Percentiles rank a stretch among this genome's conserved stretches.
These are phyloP conservation scores for Penicillium verrucosum DNA, from an alignment of 2,329 filamentous ascomycete genomes.

Conservation along the genomic window DNA sequence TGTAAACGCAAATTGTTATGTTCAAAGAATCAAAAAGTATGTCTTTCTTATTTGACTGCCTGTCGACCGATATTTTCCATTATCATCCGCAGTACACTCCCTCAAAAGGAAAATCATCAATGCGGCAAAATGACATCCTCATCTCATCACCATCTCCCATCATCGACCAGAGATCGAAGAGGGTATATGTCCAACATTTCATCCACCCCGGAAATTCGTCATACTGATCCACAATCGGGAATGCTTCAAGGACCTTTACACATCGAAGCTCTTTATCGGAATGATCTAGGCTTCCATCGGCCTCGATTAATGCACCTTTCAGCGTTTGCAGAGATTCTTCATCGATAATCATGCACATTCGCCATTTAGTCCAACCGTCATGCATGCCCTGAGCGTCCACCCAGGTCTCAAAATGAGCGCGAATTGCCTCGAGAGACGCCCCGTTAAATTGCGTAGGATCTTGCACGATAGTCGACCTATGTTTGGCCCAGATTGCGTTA, in stretches of 20 bases:
- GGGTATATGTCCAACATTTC: slow-evolving; percentile 9
- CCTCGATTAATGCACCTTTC: slow-evolving; percentile 5
- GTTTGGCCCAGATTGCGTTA: no score
- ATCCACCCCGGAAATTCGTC: slow-evolving; percentile 11
- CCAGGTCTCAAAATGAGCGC: slow-evolving; percentile 1
- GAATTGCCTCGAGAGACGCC: no score
- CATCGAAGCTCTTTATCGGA: slow-evolving; percentile 1
- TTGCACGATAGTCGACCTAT: no score
- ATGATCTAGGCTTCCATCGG: background rate
- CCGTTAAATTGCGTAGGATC: no score
- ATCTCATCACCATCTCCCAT: slow-evolving; percentile 17
- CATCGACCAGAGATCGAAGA: slow-evolving; percentile 11
- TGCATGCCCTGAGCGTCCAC: slow-evolving; percentile 9
- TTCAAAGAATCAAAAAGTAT: no score
- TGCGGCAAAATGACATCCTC: slow-evolving; percentile 8
- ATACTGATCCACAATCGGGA: slow-evolving; percentile 9
- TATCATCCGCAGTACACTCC: slow-evolving; percentile 5
- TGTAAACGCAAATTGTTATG: no score
- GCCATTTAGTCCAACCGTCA: slow-evolving; percentile 6
- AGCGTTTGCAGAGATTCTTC: slow-evolving; percentile 18
- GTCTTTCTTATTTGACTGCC: no score
- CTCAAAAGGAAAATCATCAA: background rate
- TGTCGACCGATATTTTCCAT: no score
- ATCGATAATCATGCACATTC: slow-evolving; percentile 16
- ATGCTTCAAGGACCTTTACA: slow-evolving; percentile 15